phyloP scores from a whole-genome alignment of 164 flowering plant genomes.

The Protea cynaroides region DNA sequence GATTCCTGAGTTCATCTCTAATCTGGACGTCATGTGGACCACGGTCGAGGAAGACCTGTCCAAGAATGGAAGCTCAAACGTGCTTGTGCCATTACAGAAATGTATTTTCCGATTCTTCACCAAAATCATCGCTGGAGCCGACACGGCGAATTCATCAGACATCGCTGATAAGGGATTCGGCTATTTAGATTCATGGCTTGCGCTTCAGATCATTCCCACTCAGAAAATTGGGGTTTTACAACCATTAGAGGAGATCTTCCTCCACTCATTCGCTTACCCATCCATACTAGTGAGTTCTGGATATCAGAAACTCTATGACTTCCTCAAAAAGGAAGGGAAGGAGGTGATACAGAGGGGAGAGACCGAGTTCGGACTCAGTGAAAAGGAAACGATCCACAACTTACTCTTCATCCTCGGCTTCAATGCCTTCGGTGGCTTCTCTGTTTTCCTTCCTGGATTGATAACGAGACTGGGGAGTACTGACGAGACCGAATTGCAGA shows the following conservation, averaged over 20 bases:
- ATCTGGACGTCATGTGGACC: constrained; percentile 57
- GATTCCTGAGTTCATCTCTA: constrained; percentile 37
- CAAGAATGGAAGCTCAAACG: constrained; percentile 20
- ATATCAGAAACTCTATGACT: constrained; percentile 51
- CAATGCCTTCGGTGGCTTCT: constrained; percentile 84
- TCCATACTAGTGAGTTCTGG: constrained; percentile 39
- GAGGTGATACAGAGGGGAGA: constrained; percentile 37
- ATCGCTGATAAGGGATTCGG: constrained; percentile 40
- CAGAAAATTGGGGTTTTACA: constrained; percentile 35
- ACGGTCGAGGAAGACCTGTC: constrained; percentile 41
- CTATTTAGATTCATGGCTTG: constrained; percentile 62
- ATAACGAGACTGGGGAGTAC: constrained; percentile 27
- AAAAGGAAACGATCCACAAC: constrained; percentile 64
- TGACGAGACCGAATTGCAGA: constrained; percentile 45
- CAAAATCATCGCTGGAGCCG: constrained; percentile 54
- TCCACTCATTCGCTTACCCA: constrained; percentile 72
- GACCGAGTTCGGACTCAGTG: constrained; percentile 48
- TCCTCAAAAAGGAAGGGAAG: constrained; percentile 43
- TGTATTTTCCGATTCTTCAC: constrained; percentile 56
- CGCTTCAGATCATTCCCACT: constrained; percentile 60
- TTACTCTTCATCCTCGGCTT: constrained; percentile 73
- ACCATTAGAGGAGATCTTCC: constrained; percentile 64
- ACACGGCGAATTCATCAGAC: constrained; percentile 42
- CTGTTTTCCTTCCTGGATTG: constrained; percentile 47
- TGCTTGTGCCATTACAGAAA: constrained; percentile 41